Evolutionary conservation across 2,329 filamentous ascomycete species (phyloP), one percentile per base, ranked within the genome.

Genomic region (Fusarium dlaminii): DNA sequence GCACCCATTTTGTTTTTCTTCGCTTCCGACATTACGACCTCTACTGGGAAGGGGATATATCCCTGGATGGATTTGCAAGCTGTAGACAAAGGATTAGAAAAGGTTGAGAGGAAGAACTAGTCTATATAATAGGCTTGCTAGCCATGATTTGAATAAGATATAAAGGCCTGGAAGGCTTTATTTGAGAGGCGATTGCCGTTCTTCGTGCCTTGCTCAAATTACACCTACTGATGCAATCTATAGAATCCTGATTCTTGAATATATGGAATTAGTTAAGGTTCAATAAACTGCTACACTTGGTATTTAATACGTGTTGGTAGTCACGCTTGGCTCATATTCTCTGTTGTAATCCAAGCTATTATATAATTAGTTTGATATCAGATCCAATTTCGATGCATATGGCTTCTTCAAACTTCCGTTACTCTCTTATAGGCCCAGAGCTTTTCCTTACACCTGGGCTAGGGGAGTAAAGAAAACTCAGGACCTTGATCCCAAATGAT

Each of bases 61-160:
- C 43, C 61, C 43, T 65, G 55, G 72, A 54, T 55, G 65, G 65
- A 46, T 42, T 72, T 54, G 66, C 59, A 51, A 63, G 54, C 60
- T 32, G 34, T 51, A 63, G 56, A 34, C 32, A 18, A 63, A 22
- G 24, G 36, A 37, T 27, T 48, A 29, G 40, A 52, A 37, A 40
- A n/a, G 24, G 34, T 40, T 39, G 24, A 55, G 30, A 67, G 42
- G 60, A 54, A 67, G 39, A 63, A 51, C 48, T 63, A 43, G 52
- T 76, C 70, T 67, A 76, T 73, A 76, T 69, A 68, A 63, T 72
- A 75, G 64, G 65, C 75, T 72, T 68, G 66, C 66, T 64, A 51
- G 67, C 51, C 57, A 65, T 46, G 59, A 62, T 42, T 77, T 68
- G 61, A 73, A 72, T 52, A 73, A 77, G 68, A 77, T 69, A 69